Evolutionary conservation across 2,329 filamentous ascomycete species (phyloP).

Genomic region (Colletotrichum sp.): DNA sequence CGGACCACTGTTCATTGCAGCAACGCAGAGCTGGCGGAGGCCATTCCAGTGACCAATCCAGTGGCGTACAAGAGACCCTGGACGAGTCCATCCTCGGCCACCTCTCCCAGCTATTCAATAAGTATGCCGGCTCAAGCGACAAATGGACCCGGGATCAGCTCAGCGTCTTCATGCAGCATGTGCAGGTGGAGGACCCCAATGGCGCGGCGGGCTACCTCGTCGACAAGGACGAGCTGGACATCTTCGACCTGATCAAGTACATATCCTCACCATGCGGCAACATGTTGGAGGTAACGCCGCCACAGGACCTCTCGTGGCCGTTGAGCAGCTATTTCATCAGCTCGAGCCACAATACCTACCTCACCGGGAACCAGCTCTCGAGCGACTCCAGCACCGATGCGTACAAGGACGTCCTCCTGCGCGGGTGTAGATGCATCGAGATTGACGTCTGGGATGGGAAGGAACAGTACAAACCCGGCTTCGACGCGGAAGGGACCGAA

Average conservation of each 20-base stretch:
- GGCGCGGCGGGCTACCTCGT: constrained; percentile 19
- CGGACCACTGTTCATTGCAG: not conserved
- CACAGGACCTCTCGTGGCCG: constrained; percentile 70
- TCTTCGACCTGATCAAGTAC: constrained; percentile 55
- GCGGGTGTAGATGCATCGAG: constrained; percentile 89
- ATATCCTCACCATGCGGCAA: constrained; percentile 56
- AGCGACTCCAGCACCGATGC: constrained; percentile 87
- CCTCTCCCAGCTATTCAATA: constrained; percentile 50
- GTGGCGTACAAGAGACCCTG: not conserved
- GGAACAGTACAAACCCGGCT: constrained; percentile 70
- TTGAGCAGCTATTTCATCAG: constrained; percentile 92
- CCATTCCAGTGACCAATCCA: not conserved
- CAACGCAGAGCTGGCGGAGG: not conserved
- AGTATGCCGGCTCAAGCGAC: constrained; percentile 43
- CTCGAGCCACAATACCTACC: constrained; percentile 94
- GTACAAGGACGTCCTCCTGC: constrained; percentile 83
- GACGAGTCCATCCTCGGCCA: constrained; percentile 42
- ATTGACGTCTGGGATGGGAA: constrained; percentile 96
- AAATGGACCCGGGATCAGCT: constrained; percentile 52
- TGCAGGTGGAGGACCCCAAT: constrained; percentile 47
- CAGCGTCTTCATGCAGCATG: constrained; percentile 48
- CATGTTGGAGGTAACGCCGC: constrained; percentile 41
- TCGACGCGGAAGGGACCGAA: constrained; percentile 49
- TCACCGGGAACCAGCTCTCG: constrained; percentile 86
- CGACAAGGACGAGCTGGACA: constrained; percentile 43